Evolutionary conservation across 306 rosid species (phyloP).

Genomic region (Parietaria judaica): DNA sequence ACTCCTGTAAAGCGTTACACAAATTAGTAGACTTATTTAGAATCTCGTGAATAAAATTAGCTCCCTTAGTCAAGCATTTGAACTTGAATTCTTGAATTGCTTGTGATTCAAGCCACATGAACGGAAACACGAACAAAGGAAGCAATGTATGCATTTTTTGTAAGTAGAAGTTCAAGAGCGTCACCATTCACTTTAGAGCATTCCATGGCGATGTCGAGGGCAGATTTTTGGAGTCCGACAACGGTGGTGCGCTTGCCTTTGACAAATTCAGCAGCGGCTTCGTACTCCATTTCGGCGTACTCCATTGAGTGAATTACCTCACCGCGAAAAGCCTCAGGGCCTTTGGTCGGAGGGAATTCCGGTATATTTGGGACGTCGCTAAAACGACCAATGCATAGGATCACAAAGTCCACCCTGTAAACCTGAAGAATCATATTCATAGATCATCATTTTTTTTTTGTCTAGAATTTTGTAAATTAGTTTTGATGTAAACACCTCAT

Average conservation of each 20-base stretch:
- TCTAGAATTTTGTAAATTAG: no score
- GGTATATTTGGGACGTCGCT: slow-evolving; percentile 67
- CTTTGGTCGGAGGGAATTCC: slow-evolving; percentile 44
- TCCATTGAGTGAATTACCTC: slow-evolving; percentile 47
- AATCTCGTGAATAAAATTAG: no score
- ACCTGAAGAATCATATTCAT: no score
- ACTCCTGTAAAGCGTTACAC: slow-evolving; percentile 28
- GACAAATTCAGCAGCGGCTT: slow-evolving; percentile 26
- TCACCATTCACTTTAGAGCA: slow-evolving; percentile 48
- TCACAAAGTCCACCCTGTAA: slow-evolving; percentile 45
- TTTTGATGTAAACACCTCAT: no score
- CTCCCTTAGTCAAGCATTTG: no score
- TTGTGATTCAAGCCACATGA: no score
- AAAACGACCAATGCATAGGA: slow-evolving; percentile 68
- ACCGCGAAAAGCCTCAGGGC: slow-evolving; percentile 45
- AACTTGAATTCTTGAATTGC: no score
- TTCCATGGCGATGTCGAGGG: slow-evolving; percentile 49
- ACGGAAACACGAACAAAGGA: no score
- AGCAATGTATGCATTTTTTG: no score
- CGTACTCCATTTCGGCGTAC: slow-evolving; percentile 40
- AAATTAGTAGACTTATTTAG: no score
- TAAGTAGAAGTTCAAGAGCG: not conserved
- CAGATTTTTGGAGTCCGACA: slow-evolving; percentile 62
- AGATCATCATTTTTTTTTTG: no score
- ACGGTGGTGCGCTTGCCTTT: slow-evolving; percentile 44